A percentile compares a stretch with the other conserved stretches of the same genome.
Evolutionary conservation across 2,329 filamentous ascomycete species (phyloP).

Genomic region (Colletotrichum echinochloae): DNA sequence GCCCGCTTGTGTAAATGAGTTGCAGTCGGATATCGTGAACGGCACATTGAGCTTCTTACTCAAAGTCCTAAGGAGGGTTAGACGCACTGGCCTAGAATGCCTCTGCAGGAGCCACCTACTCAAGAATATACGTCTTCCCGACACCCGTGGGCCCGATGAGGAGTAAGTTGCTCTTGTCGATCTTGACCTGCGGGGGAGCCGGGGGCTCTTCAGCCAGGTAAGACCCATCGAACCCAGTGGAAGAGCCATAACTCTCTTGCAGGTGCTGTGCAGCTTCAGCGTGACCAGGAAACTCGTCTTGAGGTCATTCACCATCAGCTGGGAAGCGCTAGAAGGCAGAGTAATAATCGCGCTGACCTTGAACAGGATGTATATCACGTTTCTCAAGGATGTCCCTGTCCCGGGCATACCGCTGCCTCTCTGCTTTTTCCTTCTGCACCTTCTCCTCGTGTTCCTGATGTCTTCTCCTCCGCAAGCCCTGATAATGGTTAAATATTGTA

Average conservation of each 20-base stretch:
- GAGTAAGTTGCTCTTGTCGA: conserved; percentile 96
- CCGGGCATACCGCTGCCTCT: conserved; percentile 77
- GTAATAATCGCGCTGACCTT: conserved; percentile 69
- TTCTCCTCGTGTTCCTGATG: conserved; percentile 79
- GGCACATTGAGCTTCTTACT: conserved; percentile 95
- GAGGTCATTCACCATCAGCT: conserved; percentile 50
- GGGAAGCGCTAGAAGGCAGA: conserved; percentile 46
- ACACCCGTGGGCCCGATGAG: conserved; percentile 93
- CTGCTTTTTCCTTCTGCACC: conserved; percentile 70
- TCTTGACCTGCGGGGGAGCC: conserved; percentile 68
- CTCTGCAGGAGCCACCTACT: conserved; percentile 57
- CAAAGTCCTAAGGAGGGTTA: conserved; percentile 74
- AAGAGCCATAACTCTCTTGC: conserved; percentile 48
- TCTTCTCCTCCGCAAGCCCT: conserved; percentile 82
- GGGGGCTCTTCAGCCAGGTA: conserved; percentile 62
- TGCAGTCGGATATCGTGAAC: conserved; percentile 95
- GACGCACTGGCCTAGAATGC: not conserved
- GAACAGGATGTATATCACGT: conserved; percentile 77
- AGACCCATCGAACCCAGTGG: conserved; percentile 54
- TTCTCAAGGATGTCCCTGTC: conserved; percentile 71
- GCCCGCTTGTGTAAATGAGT: conserved; percentile 93
- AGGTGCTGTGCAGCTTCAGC: conserved; percentile 59
- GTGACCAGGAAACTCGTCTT: conserved; percentile 69
- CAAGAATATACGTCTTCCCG: conserved; percentile 94
- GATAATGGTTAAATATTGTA: conserved; percentile 97